Percentiles rank a stretch among this genome's conserved stretches.
Evolutionary conservation across 371 early-diverging fungal species (phyloP).

Genomic region (Apophysomyces variabilis): DNA sequence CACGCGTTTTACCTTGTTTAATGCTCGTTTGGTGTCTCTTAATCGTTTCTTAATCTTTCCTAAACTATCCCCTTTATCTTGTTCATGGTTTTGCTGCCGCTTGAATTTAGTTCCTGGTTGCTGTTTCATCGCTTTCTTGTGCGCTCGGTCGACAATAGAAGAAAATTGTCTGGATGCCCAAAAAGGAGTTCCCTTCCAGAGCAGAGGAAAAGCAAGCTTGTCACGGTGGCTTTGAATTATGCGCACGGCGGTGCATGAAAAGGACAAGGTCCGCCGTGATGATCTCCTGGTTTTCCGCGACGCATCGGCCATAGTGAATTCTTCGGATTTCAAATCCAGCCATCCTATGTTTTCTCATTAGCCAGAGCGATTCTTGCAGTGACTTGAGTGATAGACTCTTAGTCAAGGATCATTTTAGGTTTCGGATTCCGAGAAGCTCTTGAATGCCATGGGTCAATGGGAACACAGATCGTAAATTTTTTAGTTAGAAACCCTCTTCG

Average conservation of each 20-base stretch:
- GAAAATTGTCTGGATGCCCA: not conserved
- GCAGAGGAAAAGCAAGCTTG: not conserved
- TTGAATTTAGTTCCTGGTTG: not conserved
- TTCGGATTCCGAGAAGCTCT: too few species aligned
- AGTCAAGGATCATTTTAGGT: too few species aligned
- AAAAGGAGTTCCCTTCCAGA: not conserved
- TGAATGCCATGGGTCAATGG: too few species aligned
- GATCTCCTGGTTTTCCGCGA: too few species aligned
- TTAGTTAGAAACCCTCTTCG: too few species aligned
- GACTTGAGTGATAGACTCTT: too few species aligned
- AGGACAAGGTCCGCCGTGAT: not conserved
- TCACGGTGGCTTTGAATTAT: conserved; percentile 4
- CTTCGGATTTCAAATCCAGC: too few species aligned
- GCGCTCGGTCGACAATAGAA: not conserved
- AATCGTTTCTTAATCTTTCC: conserved; percentile 43
- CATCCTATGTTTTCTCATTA: too few species aligned
- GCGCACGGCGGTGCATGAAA: not conserved
- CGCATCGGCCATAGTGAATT: too few species aligned
- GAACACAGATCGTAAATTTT: too few species aligned
- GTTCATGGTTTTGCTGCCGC: conserved; percentile 1
- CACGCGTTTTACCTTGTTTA: conserved; percentile 18
- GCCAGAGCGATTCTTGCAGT: too few species aligned
- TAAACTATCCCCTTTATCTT: not conserved
- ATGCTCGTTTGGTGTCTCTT: conserved; percentile 32
- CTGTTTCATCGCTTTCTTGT: not conserved